phyloP scores from a whole-genome alignment of 495 filamentous ascomycete species.

The Lasiosphaeria miniovina region DNA sequence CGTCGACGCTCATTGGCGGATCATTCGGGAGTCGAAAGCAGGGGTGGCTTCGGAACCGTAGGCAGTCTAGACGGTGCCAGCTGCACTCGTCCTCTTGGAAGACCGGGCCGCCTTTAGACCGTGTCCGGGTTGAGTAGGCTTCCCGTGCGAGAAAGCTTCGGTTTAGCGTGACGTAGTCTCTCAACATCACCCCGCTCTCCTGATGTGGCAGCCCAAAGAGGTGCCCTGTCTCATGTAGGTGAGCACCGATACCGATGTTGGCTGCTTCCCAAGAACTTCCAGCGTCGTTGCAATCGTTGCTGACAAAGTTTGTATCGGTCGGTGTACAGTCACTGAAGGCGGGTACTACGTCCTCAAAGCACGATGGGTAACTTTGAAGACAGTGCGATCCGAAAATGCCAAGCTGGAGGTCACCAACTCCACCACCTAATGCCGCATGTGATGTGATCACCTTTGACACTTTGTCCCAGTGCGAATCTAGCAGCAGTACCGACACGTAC shows the following conservation, averaged over 20 bases:
- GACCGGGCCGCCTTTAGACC: slow-evolving; percentile 72
- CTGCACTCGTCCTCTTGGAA: slow-evolving; percentile 72
- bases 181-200: slow-evolving; percentile 81
- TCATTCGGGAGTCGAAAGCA: slow-evolving; percentile 86
- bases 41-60: slow-evolving; percentile 87
- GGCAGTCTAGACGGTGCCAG: slow-evolving; percentile 85
- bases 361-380: slow-evolving; percentile 80
- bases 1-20: slow-evolving; percentile 58
- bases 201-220: slow-evolving; percentile 85
- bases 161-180: slow-evolving; percentile 79
- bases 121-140: slow-evolving; percentile 79
- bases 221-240: slow-evolving; percentile 86
- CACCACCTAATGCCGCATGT: slow-evolving; percentile 74
- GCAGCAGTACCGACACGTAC: slow-evolving; percentile 77
- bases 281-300: slow-evolving; percentile 78
- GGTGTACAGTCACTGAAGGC: slow-evolving; percentile 85
- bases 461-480: slow-evolving; percentile 87
- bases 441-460: slow-evolving; percentile 64
- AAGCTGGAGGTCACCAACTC: slow-evolving; percentile 66
- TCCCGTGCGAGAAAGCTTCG: slow-evolving; percentile 77
- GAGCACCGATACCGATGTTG: slow-evolving; percentile 87
- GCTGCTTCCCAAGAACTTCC: slow-evolving; percentile 90
- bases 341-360: slow-evolving; percentile 79
- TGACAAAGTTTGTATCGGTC: slow-evolving; percentile 76
- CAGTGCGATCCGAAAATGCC: slow-evolving; percentile 88